Conservation (phyloP, 306 rosid species). For the Trichosanthes cucumerina region DNA sequence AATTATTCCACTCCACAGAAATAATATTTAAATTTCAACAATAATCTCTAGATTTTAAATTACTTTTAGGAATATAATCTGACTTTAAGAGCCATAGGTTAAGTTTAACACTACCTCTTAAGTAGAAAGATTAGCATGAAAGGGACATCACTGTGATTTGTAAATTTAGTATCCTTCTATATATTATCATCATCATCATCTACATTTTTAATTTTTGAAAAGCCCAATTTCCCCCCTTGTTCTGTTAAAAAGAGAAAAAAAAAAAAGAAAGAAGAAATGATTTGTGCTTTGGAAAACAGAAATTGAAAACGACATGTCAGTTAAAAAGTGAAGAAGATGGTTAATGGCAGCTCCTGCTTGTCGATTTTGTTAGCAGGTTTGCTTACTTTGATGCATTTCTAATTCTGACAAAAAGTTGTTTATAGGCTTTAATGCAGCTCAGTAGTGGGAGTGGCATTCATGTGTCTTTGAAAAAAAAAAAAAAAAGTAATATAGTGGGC, state of each 20-base stretch:
- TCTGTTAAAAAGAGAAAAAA: background rate
- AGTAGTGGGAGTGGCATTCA: background rate
- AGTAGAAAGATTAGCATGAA: background rate
- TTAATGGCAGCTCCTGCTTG: slow-evolving; percentile 6
- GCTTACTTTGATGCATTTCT: slow-evolving; percentile 7
- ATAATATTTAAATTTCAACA: slow-evolving; percentile 19
- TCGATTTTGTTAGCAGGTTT: background rate
- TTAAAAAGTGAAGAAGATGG: background rate
- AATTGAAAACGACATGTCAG: background rate
- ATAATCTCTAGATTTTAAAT: background rate
- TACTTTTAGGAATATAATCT: background rate
- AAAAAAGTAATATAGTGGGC: background rate
- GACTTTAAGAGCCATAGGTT: background rate
- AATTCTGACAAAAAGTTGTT: background rate
- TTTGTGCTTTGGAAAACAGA: background rate
- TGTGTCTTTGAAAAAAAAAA: background rate
- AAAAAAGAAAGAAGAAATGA: background rate
- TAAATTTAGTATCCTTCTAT: background rate
- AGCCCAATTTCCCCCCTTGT: background rate
- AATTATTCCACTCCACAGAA: slow-evolving; percentile 13
- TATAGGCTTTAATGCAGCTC: background rate
- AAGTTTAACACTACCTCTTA: background rate
- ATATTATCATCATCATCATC: background rate
- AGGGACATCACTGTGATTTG: background rate
- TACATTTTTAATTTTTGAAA: background rate